Conservation (phyloP, 176 grass and related monocot genomes). For the Rhynchospora pubera region DNA sequence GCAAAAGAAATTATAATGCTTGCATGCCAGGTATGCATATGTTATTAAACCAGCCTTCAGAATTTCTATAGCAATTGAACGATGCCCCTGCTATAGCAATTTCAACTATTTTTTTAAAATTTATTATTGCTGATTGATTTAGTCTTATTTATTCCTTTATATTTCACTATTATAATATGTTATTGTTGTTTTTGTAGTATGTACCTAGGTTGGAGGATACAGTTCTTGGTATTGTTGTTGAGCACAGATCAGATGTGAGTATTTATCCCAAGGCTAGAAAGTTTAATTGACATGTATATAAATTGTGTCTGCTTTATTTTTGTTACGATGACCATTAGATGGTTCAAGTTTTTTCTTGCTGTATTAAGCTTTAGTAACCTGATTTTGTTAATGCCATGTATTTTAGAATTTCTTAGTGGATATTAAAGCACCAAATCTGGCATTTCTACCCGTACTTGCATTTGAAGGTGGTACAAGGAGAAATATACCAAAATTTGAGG, state of each 20-base stretch:
- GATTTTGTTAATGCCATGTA: background rate
- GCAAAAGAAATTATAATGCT: background rate
- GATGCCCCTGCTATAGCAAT: background rate
- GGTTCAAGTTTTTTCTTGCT: background rate
- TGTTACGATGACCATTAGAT: background rate
- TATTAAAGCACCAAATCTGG: conserved; percentile 76
- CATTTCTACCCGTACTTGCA: conserved; percentile 67
- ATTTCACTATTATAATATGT: conserved; percentile 10
- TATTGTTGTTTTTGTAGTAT: conserved; percentile 51
- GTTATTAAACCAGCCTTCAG: background rate
- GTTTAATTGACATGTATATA: conserved; percentile 6
- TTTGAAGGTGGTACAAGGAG: conserved; percentile 96
- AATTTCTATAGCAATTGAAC: no score
- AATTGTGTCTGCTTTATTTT: background rate
- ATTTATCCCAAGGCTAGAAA: conserved; percentile 14
- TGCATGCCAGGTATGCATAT: background rate
- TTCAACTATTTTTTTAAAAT: background rate
- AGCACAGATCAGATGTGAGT: conserved; percentile 90
- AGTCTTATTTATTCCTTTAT: background rate
- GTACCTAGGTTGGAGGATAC: conserved; percentile 54
- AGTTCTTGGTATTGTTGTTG: conserved; percentile 76
- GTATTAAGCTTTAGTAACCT: background rate
- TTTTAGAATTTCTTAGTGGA: conserved; percentile 93
- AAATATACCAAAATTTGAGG: conserved; percentile 95
- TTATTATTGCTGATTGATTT: background rate